These are phyloP conservation scores for Papiliotrema terrestris DNA, from an alignment of 1,284 basidiomycete genomes.

Conservation along the genomic window DNA sequence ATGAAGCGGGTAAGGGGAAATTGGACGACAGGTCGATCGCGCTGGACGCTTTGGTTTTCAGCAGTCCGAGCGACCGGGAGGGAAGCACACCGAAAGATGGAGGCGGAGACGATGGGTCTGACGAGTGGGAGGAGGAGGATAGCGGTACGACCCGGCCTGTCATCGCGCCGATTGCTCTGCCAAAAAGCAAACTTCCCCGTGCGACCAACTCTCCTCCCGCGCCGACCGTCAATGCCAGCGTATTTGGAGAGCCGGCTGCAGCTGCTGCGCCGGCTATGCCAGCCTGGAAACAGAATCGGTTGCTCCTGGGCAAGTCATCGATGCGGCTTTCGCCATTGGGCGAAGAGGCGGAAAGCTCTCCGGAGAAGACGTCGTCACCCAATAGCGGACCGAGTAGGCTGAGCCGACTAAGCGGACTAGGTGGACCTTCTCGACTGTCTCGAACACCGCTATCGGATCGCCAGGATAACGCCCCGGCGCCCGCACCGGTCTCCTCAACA, in stretches of 20 bases:
- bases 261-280: constrained; percentile 8
- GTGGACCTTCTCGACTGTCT: not conserved
- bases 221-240: not conserved
- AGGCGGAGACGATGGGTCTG: not conserved
- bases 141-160: not conserved
- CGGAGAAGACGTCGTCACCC: not conserved
- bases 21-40: constrained; percentile 49
- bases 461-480: not conserved
- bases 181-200: not conserved
- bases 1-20: constrained; percentile 78
- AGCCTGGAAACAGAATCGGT: constrained; percentile 24
- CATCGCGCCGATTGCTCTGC: not conserved
- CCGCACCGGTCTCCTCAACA: not conserved
- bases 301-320: constrained; percentile 15
- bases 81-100: not conserved
- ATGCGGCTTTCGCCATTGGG: not conserved
- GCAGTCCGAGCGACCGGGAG: not conserved
- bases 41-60: not conserved
- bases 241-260: not conserved
- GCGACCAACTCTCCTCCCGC: not conserved
- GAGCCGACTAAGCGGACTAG: not conserved
- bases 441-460: not conserved
- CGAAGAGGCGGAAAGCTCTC: not conserved
- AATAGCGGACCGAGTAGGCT: not conserved
- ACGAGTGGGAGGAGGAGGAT: constrained; percentile 2